phyloP scores from a whole-genome alignment of 139 green algal genomes.

The Coccomyxa sp. region DNA sequence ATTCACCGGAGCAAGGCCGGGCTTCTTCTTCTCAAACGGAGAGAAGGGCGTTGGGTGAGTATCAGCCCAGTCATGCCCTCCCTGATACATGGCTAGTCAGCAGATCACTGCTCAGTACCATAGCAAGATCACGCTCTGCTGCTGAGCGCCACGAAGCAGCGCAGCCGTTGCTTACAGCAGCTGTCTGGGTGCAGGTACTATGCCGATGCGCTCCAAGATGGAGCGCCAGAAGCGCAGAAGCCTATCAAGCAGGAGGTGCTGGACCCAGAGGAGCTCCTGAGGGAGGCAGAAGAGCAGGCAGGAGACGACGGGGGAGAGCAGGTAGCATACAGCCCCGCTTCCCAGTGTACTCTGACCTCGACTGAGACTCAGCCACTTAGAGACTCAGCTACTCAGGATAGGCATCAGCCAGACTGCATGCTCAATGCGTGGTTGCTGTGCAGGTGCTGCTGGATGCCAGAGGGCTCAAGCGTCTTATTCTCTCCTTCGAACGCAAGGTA shows the following conservation, averaged over 20 bases:
- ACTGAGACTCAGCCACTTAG: too few relatives aligned
- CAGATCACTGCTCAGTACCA: too few relatives aligned
- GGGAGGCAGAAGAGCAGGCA: constrained; percentile 69
- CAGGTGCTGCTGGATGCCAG: constrained; percentile 53
- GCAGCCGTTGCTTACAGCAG: too few relatives aligned
- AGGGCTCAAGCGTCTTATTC: constrained; percentile 57
- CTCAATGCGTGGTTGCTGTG: background rate
- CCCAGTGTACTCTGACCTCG: background rate
- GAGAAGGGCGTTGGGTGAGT: constrained; percentile 56
- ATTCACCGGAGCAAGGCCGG: constrained; percentile 42
- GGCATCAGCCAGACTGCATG: background rate
- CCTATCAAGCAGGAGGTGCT: constrained; percentile 16
- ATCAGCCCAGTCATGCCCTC: background rate
- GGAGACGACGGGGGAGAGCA: constrained; percentile 33
- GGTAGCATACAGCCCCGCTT: background rate
- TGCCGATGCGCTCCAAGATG: constrained; percentile 11
- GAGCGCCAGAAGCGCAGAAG: constrained; percentile 4
- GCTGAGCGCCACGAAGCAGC: too few relatives aligned
- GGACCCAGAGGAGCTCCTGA: constrained; percentile 64
- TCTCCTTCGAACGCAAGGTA: constrained; percentile 67
- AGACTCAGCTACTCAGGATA: too few relatives aligned
- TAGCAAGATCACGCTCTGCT: too few relatives aligned
- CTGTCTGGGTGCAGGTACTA: constrained; percentile 32
- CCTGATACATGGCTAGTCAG: background rate
- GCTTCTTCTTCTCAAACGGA: constrained; percentile 66